Conservation (phyloP, 306 rosid species). For the Pueraria montana region DNA sequence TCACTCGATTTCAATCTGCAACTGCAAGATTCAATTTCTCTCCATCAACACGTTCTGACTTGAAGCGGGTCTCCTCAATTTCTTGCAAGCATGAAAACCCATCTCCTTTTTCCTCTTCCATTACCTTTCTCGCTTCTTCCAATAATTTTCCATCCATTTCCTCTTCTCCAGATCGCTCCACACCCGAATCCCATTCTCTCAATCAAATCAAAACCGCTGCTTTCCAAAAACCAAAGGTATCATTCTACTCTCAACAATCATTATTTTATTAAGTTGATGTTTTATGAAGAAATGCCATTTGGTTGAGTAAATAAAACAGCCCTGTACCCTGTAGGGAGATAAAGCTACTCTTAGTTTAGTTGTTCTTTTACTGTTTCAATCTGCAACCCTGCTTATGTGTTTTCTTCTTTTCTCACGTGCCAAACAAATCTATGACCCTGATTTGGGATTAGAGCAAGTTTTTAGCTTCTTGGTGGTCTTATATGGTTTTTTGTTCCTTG, state of each 20-base stretch:
- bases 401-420: neutral
- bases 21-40: constrained; percentile 57
- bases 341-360: neutral
- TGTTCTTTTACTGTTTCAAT: constrained; percentile 10
- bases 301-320: too few relatives aligned
- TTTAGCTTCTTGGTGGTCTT: constrained; percentile 4
- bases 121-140: constrained; percentile 43
- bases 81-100: constrained; percentile 58
- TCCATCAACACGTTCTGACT: constrained; percentile 42
- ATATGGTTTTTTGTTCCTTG: neutral
- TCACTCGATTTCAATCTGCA: constrained; percentile 49
- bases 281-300: neutral
- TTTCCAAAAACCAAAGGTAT: constrained; percentile 67
- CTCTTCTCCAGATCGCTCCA: constrained; percentile 38
- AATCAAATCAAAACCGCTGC: constrained; percentile 54
- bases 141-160: constrained; percentile 27
- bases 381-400: neutral
- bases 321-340: neutral
- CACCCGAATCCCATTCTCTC: constrained; percentile 47
- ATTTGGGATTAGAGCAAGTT: neutral
- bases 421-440: neutral
- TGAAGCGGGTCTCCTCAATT: constrained; percentile 41
- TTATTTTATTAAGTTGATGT: constrained; percentile 20
- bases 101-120: constrained; percentile 50
- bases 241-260: neutral